These are phyloP conservation scores for Cudoniella acicularis DNA, from an alignment of 495 filamentous ascomycete genomes.

Conservation along the genomic window DNA sequence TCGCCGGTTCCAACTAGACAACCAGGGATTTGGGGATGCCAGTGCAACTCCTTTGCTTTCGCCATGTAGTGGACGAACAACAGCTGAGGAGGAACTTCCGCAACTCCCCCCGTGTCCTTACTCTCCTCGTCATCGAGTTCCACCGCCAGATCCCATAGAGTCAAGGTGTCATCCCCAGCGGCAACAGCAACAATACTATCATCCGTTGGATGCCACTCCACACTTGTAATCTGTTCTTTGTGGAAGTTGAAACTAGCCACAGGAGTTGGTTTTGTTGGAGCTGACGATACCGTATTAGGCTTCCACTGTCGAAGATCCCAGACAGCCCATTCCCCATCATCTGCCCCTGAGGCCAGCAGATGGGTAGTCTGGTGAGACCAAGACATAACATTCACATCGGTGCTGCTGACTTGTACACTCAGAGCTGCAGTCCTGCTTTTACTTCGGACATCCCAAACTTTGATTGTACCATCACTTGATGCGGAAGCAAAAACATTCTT, in stretches of 20 bases:
- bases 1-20: conserved; percentile 84
- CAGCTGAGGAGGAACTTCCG: conserved; percentile 89
- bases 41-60: conserved; percentile 89
- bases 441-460: conserved; percentile 90
- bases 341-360: conserved; percentile 86
- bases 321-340: conserved; percentile 91
- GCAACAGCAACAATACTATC: conserved; percentile 92
- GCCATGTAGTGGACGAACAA: conserved; percentile 97
- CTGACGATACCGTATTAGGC: conserved; percentile 44
- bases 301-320: conserved; percentile 98
- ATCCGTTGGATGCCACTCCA: conserved; percentile 97
- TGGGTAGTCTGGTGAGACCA: conserved; percentile 86
- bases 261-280: conserved; percentile 53
- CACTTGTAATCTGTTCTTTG: conserved; percentile 88
- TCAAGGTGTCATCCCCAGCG: conserved; percentile 89
- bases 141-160: conserved; percentile 94
- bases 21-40: conserved; percentile 97
- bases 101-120: conserved; percentile 77
- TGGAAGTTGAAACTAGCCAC: conserved; percentile 92
- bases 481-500: conserved; percentile 89
- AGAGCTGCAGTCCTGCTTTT: conserved; percentile 82
- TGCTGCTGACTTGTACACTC: conserved; percentile 75
- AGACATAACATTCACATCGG: conserved; percentile 92
- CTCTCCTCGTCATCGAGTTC: conserved; percentile 96
- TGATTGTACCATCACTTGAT: conserved; percentile 88